phyloP scores from a whole-genome alignment of 225 moss, liverwort and hornwort genomes.

The Sphagnum tenellum region DNA sequence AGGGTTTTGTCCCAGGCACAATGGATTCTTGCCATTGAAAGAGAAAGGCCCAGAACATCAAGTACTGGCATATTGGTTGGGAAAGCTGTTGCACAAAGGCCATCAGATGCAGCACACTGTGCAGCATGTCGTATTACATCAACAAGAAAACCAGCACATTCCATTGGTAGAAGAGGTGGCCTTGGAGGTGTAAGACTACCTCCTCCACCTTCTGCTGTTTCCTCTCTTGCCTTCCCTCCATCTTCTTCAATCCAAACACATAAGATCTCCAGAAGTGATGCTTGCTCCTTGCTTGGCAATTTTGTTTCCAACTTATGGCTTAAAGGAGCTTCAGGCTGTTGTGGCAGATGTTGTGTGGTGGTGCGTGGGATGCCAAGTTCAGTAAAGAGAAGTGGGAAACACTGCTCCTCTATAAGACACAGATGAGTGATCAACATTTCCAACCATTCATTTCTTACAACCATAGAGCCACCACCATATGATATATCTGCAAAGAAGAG shows the following conservation, averaged over 20 bases:
- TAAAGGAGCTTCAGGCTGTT: no score
- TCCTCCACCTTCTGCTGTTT: no score
- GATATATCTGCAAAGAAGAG: not conserved
- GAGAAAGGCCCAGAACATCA: constrained; percentile 51
- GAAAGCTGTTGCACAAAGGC: constrained; percentile 18
- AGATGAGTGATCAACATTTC: constrained; percentile 45
- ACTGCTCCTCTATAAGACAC: constrained; percentile 24
- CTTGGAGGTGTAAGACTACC: no score
- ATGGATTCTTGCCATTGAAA: constrained; percentile 46
- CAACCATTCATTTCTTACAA: constrained; percentile 53
- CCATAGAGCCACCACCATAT: not conserved
- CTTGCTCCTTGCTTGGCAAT: constrained; percentile 37
- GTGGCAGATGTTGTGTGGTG: not conserved
- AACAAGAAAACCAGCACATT: constrained; percentile 35
- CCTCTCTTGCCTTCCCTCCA: constrained; percentile 10
- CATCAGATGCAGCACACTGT: constrained; percentile 15
- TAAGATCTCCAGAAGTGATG: constrained; percentile 42
- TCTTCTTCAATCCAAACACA: constrained; percentile 3
- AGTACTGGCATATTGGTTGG: constrained; percentile 25
- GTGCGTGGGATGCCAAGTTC: constrained; percentile 28
- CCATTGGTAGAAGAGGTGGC: no score
- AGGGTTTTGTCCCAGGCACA: constrained; percentile 31
- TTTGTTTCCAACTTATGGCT: no score
- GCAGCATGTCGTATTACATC: constrained; percentile 50
- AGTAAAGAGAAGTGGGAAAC: constrained; percentile 47